These are phyloP conservation scores for Xylaria nigripes DNA, from an alignment of 495 filamentous ascomycete genomes.

Conservation along the genomic window DNA sequence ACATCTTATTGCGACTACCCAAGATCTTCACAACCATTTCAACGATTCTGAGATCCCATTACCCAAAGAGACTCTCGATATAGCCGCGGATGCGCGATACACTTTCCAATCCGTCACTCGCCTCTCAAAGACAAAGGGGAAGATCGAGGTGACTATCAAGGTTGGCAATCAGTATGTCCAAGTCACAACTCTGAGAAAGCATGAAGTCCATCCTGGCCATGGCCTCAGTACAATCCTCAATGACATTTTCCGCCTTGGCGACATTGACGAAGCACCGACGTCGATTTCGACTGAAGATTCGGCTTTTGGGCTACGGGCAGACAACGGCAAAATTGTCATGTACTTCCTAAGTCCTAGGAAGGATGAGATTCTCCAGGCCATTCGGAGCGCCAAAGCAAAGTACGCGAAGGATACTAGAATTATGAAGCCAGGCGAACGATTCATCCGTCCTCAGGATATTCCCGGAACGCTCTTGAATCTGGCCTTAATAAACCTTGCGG, in stretches of 20 bases:
- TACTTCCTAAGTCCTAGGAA: conserved; percentile 57
- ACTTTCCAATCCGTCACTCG: conserved; percentile 56
- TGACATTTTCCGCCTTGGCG: conserved; percentile 56
- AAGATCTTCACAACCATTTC: conserved; percentile 56
- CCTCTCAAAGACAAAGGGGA: conserved; percentile 56
- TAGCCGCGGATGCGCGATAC: conserved; percentile 53
- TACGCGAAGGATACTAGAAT: conserved; percentile 51
- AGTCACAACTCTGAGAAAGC: conserved; percentile 56
- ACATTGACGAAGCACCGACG: conserved; percentile 55
- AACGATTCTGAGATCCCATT: conserved; percentile 54
- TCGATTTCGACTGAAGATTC: conserved; percentile 56
- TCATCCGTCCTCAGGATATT: conserved; percentile 59
- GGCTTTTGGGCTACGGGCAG: conserved; percentile 57
- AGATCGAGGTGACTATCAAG: conserved; percentile 57
- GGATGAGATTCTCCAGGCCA: conserved; percentile 50
- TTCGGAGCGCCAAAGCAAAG: conserved; percentile 51
- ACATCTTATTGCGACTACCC: conserved; percentile 49
- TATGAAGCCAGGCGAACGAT: conserved; percentile 48
- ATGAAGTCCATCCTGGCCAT: conserved; percentile 52
- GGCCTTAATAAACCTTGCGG: conserved; percentile 54
- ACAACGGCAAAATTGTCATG: conserved; percentile 59
- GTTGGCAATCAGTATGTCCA: conserved; percentile 61
- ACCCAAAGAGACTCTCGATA: conserved; percentile 58
- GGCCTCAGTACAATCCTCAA: conserved; percentile 53
- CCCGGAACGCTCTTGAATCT: conserved; percentile 59